These are phyloP conservation scores for Daldinia bambusicola DNA, from an alignment of 495 filamentous ascomycete genomes.

Conservation along the genomic window DNA sequence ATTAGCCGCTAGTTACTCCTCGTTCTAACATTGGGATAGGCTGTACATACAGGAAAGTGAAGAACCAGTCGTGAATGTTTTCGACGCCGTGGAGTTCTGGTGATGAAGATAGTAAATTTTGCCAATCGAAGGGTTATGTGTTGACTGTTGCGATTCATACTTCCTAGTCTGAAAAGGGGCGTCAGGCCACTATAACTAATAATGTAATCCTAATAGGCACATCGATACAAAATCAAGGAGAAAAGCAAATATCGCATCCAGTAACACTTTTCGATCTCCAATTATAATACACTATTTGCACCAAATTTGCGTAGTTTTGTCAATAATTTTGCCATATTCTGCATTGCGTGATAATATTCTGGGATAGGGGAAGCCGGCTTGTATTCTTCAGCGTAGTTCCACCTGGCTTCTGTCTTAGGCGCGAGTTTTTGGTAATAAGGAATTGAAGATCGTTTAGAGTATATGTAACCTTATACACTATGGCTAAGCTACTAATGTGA, in stretches of 20 bases:
- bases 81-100: neutral
- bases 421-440: too few species aligned
- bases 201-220: neutral
- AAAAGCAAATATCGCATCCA: too few species aligned
- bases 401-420: too few species aligned
- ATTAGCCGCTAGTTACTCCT: neutral
- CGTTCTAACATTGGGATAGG: neutral
- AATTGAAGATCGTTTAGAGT: neutral
- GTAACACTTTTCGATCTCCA: too few species aligned
- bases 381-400: too few species aligned
- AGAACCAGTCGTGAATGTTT: neutral
- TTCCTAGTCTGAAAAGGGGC: neutral
- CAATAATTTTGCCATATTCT: too few species aligned
- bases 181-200: neutral
- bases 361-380: too few species aligned
- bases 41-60: neutral
- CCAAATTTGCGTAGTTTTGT: too few species aligned
- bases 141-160: neutral
- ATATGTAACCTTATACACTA: slow-evolving; percentile 1
- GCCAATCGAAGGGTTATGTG: neutral
- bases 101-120: neutral
- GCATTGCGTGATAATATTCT: too few species aligned
- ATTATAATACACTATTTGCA: too few species aligned
- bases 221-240: too few species aligned
- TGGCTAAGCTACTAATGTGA: neutral